Evolutionary conservation across 352 stramenopile species (phyloP).

Genomic region (Phytophthora boehmeriae): DNA sequence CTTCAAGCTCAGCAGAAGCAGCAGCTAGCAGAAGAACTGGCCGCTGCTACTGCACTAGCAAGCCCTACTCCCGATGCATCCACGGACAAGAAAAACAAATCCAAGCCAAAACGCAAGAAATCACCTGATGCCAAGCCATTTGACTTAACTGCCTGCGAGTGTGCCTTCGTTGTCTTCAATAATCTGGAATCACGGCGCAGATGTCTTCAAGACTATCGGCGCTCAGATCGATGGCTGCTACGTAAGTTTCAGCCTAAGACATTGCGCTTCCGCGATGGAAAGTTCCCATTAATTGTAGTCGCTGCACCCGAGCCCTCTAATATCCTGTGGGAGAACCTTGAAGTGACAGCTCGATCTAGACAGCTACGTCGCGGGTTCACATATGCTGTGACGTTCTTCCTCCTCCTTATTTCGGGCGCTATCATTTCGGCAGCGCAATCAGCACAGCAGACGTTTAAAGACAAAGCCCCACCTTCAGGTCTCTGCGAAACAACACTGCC

Average conservation of each 20-base stretch:
- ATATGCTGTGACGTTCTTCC: constrained; percentile 72
- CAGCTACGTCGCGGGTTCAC: constrained; percentile 71
- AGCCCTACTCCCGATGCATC: background rate
- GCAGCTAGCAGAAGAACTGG: constrained; percentile 5
- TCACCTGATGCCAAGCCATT: constrained; percentile 42
- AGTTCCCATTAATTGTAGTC: constrained; percentile 51
- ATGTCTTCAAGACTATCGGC: constrained; percentile 81
- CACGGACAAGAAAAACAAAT: constrained; percentile 20
- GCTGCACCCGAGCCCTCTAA: constrained; percentile 82
- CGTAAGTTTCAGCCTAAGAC: constrained; percentile 55
- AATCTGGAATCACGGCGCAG: constrained; percentile 78
- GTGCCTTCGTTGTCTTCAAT: constrained; percentile 90
- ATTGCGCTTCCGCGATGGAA: constrained; percentile 64
- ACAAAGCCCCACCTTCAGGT: constrained; percentile 59
- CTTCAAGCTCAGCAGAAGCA: constrained; percentile 18
- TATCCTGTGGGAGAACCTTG: constrained; percentile 89
- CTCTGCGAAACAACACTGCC: constrained; percentile 65
- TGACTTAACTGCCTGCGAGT: constrained; percentile 68
- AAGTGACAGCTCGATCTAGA: constrained; percentile 64
- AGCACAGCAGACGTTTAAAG: constrained; percentile 70
- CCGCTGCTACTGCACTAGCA: background rate
- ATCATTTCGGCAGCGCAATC: constrained; percentile 85
- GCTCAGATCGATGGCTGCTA: constrained; percentile 47
- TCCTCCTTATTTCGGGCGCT: constrained; percentile 68
- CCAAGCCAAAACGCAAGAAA: constrained; percentile 31